Conservation (phyloP, 768 basidiomycete genomes). For the Boletus sp. region DNA sequence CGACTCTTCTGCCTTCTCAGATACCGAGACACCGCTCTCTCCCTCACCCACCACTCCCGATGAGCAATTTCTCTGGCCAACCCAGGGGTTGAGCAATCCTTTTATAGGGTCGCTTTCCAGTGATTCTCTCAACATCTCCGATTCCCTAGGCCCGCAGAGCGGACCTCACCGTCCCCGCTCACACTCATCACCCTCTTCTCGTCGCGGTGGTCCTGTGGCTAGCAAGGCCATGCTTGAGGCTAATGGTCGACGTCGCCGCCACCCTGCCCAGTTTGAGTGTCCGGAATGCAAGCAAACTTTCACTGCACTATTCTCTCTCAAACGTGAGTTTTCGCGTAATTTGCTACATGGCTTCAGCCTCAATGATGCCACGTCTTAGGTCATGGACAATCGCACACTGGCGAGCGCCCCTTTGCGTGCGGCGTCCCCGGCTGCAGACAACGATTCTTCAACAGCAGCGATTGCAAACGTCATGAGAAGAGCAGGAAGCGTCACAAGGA, state of each 20-base stretch:
- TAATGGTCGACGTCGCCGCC: conserved; percentile 31
- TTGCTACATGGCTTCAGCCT: background rate
- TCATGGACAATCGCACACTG: conserved; percentile 30
- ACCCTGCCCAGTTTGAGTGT: conserved; percentile 22
- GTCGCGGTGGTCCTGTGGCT: conserved; percentile 22
- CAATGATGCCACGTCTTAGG: conserved; percentile 20
- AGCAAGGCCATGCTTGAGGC: conserved; percentile 35
- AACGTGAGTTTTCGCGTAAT: conserved; percentile 20
- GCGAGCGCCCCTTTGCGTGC: conserved; percentile 27
- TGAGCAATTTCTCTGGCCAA: conserved; percentile 1
- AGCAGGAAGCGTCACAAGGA: conserved; percentile 33
- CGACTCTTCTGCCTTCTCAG: conserved; percentile 15
- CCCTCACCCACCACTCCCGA: conserved; percentile 21
- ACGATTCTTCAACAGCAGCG: conserved; percentile 32
- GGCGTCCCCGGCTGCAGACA: conserved; percentile 26
- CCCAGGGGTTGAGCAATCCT: background rate
- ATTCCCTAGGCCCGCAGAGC: background rate
- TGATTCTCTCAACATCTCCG: background rate
- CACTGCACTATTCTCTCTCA: conserved; percentile 33
- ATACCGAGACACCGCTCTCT: conserved; percentile 19
- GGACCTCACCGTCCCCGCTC: conserved; percentile 20
- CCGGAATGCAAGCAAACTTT: conserved; percentile 24
- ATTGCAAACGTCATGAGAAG: conserved; percentile 35
- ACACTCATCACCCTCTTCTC: conserved; percentile 9
- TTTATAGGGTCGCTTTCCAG: background rate